Base-by-base conservation (phyloP, 1,139 yeast genomes). In the Lodderomyces elongisporus region DNA sequence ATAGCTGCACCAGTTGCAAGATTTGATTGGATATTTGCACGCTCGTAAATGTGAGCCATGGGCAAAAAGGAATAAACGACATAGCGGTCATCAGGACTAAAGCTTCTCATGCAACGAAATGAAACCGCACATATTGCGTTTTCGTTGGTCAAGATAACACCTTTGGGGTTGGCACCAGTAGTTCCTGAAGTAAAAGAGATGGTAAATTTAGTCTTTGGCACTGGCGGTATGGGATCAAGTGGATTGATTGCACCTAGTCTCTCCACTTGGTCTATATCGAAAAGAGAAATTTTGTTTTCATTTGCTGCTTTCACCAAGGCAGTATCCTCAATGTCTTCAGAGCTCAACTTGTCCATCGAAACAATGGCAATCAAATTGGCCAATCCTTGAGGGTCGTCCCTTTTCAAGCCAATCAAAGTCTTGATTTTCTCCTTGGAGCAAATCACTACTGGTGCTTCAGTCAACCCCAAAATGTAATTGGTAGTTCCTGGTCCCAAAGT, bases 131-230 rank as follows among this genome's bases (percentile, higher is more conserved):
- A 65, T 10, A 72, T 63, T 2, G 77, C 70, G 44, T 62, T 66
- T 27, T 55, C 54, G 37, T 82, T 85, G 5, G 74, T 62, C 44
- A 81, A 58, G 22, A 74, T 71, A 10, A 79, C 89, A 30, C 89
- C 89, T 54, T 82, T 82, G 13, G 89, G 89, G 36, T 64, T 55
- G 5, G 64, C 43, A 14, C 88, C 88, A 3, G 89, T 80, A 16
- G 89, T 79, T 21, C 89, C 89, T 5, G 88, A 79, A 7, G 94
- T 84, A 56, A 82, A 84, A 27, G 82, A 77, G 41, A 84, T 77
- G 32, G 89, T 79, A 45, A 77, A 74, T 12, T 69, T 42, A 23
- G 79, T 70, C 6, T 75, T 70, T 1, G 79, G 71, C 0, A 49
- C 53, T n/a, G 88, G 84, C 6, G 76, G 72, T 25, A 60, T 54